Evolutionary conservation across 306 rosid genomes (phyloP).

Genomic region (Ziziphus jujuba): DNA sequence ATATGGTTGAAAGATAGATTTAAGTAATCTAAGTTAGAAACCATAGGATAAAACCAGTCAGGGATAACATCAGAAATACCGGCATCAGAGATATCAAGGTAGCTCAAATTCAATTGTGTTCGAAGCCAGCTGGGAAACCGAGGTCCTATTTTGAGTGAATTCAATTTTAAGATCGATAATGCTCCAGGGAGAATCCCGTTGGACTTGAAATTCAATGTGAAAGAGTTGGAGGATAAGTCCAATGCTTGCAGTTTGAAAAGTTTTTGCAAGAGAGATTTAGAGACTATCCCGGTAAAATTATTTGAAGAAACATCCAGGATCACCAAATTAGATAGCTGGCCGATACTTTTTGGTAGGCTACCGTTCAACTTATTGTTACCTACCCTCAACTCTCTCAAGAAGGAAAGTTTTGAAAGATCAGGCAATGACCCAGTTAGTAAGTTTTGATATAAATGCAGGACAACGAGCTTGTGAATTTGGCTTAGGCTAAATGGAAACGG

Average conservation of each 20-base stretch:
- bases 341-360: conserved; percentile 1
- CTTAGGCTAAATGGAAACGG: too few species aligned
- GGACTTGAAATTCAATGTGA: neutral
- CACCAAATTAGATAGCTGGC: neutral
- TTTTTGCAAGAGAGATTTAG: neutral
- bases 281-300: neutral
- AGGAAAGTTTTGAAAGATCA: neutral
- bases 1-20: neutral
- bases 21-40: neutral
- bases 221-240: neutral
- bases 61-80: neutral
- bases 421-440: neutral
- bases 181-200: conserved; percentile 17
- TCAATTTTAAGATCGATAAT: rapidly evolving
- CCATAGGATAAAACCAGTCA: neutral
- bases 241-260: neutral
- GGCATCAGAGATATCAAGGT: neutral
- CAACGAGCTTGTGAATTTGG: neutral
- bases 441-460: neutral
- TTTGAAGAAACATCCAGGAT: neutral
- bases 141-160: conserved; percentile 1
- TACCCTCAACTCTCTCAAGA: neutral
- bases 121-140: conserved; percentile 20
- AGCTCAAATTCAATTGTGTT: neutral
- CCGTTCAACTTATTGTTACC: conserved; percentile 8